Conservation (phyloP, 2,329 filamentous ascomycete genomes). For the Colletotrichum ledebouriae region DNA sequence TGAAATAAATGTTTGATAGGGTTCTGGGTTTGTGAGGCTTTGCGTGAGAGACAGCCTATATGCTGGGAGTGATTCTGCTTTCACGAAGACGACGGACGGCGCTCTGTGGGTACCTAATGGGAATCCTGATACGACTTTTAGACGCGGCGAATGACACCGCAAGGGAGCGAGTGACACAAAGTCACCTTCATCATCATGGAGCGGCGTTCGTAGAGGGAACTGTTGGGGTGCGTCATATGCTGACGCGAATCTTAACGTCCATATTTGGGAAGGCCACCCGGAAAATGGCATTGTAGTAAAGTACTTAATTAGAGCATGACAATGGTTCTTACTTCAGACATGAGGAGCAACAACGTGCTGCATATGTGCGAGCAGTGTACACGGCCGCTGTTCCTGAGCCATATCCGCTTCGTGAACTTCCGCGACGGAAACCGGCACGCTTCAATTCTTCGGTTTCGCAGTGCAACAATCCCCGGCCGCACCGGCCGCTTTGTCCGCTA, state of each 20-base stretch:
- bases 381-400: background rate
- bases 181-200: conserved; percentile 42
- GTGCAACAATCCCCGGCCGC: conserved; percentile 68
- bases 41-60: background rate
- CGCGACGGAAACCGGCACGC: background rate
- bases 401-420: background rate
- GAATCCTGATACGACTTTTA: conserved; percentile 35
- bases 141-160: conserved; percentile 30
- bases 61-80: background rate
- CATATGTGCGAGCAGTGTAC: conserved; percentile 5
- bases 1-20: conserved; percentile 55
- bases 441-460: conserved; percentile 58
- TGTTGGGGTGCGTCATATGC: conserved; percentile 31
- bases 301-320: conserved; percentile 38
- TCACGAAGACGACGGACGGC: background rate
- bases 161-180: conserved; percentile 34
- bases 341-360: too few relatives aligned
- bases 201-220: conserved; percentile 42
- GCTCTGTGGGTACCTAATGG: conserved; percentile 16
- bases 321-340: background rate
- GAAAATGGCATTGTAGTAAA: conserved; percentile 41
- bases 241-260: conserved; percentile 34
- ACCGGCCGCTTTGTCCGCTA: conserved; percentile 61
- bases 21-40: background rate
- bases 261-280: conserved; percentile 38